Conservation (phyloP, 2,329 filamentous ascomycete genomes). For the Zymoseptoria tritici region DNA sequence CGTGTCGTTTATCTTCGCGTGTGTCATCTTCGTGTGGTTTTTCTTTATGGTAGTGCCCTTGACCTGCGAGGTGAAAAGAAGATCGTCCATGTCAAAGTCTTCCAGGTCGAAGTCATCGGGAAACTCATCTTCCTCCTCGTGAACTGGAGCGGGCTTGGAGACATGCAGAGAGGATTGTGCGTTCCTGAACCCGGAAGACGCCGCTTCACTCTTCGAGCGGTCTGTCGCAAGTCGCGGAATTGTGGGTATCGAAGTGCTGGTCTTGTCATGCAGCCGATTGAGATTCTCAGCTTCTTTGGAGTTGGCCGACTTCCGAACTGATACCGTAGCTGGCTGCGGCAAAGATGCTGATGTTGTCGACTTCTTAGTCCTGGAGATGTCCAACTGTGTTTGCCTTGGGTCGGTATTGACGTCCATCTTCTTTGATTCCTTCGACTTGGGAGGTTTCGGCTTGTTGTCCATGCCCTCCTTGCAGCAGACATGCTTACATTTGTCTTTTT, state of each 20-base stretch:
- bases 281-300: conserved; percentile 15
- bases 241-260: conserved; percentile 15
- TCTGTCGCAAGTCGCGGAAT: conserved; percentile 11
- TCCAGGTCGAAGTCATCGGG: conserved; percentile 18
- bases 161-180: background rate
- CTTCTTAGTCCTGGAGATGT: conserved; percentile 17
- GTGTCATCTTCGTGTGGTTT: background rate
- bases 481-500: conserved; percentile 59
- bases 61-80: conserved; percentile 2
- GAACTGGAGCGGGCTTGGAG: background rate
- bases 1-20: background rate
- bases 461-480: conserved; percentile 65
- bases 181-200: background rate
- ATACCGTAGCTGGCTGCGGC: background rate
- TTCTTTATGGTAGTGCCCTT: background rate
- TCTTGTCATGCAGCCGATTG: conserved; percentile 20
- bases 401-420: conserved; percentile 10
- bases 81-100: conserved; percentile 10
- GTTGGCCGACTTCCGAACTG: conserved; percentile 2
- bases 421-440: conserved; percentile 34
- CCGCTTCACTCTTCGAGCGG: background rate
- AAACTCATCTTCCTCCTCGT: background rate
- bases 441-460: conserved; percentile 52
- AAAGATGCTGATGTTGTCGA: background rate
- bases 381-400: conserved; percentile 26